phyloP scores from a whole-genome alignment of 257 asterid genomes.

The Solanum corneliomulleri region DNA sequence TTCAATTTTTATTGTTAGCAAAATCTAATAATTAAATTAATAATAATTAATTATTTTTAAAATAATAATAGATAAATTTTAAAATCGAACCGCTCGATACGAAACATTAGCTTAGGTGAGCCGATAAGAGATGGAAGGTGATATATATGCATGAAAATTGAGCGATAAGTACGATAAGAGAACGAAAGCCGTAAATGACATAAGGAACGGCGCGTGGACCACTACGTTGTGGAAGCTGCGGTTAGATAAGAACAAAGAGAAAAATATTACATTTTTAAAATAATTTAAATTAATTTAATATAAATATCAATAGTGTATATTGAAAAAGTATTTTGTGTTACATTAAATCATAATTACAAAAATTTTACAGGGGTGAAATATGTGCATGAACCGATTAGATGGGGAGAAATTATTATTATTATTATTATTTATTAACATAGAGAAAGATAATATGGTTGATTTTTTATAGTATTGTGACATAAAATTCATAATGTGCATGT shows the following conservation, averaged over 20 bases:
- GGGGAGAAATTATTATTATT: no score
- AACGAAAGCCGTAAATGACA: neutral
- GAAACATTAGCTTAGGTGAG: neutral
- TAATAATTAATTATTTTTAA: neutral
- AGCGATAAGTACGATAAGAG: constrained; percentile 16
- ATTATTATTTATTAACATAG: no score
- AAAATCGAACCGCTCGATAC: neutral
- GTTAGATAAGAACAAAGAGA: neutral
- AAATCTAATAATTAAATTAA: neutral
- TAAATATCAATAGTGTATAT: neutral
- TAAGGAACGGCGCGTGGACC: neutral
- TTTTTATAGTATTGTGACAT: neutral
- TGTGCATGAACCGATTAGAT: neutral
- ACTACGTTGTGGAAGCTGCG: neutral
- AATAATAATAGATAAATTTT: neutral
- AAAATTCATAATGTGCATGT: neutral
- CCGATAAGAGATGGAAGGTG: neutral
- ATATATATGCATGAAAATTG: constrained; percentile 20
- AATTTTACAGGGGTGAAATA: neutral
- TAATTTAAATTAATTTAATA: neutral
- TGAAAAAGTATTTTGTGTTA: neutral
- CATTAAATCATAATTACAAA: neutral
- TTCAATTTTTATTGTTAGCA: fast-evolving
- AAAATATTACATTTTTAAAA: neutral
- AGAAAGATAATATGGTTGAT: neutral